Evolutionary conservation across 225 moss, liverwort and hornwort species (phyloP).

Genomic region (Bryoerythrophyllum caledonicum): DNA sequence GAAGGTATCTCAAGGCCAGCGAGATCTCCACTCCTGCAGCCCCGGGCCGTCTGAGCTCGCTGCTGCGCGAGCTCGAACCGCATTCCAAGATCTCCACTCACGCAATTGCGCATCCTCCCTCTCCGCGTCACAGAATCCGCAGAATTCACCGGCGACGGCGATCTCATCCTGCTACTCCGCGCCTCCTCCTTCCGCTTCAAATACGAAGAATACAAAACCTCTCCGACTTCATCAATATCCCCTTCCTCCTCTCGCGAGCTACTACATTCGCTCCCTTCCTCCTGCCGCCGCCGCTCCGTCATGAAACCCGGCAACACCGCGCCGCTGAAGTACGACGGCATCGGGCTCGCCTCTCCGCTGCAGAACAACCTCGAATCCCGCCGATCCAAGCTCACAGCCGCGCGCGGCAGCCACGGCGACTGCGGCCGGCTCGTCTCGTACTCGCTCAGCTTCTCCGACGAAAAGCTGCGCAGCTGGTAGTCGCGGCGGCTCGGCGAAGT

Average conservation of each 20-base stretch:
- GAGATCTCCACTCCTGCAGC: constrained; percentile 42
- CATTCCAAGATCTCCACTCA: constrained; percentile 46
- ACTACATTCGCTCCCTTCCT: constrained; percentile 4
- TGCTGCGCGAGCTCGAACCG: constrained; percentile 15
- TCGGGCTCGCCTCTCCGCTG: constrained; percentile 18
- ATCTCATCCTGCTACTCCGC: neutral
- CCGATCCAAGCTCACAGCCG: constrained; percentile 16
- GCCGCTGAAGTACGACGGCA: constrained; percentile 31
- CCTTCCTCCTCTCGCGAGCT: constrained; percentile 12
- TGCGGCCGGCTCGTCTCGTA: constrained; percentile 25
- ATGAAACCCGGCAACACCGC: constrained; percentile 10
- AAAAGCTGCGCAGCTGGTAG: constrained; percentile 49
- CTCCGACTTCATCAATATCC: neutral
- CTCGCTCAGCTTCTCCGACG: constrained; percentile 9
- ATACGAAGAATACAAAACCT: neutral
- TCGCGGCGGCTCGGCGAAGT: constrained; percentile 48
- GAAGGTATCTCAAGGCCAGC: constrained; percentile 11
- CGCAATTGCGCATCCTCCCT: constrained; percentile 30
- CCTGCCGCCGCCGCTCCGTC: neutral
- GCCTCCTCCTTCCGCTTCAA: neutral
- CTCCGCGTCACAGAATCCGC: neutral
- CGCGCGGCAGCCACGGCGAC: constrained; percentile 45
- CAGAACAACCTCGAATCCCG: no score
- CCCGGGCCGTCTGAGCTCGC: constrained; percentile 13
- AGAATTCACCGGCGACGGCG: neutral